Evolutionary conservation across 2,329 filamentous ascomycete species (phyloP).

Genomic region (Fusarium scirpi): DNA sequence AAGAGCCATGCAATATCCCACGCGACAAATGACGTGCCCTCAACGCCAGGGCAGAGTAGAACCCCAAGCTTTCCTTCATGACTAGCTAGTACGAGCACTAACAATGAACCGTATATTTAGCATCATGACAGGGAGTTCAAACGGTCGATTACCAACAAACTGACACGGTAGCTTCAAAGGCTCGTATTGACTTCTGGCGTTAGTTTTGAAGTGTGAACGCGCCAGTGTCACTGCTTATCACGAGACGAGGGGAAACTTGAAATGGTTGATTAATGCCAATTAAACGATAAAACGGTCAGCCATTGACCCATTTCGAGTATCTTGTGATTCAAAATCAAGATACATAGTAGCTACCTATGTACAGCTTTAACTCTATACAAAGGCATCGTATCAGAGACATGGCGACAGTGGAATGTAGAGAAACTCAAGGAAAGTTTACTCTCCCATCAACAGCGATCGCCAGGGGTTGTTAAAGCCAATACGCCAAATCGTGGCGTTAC

Average conservation of each 20-base stretch:
- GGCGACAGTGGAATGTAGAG: neutral
- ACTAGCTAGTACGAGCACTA: conserved; percentile 32
- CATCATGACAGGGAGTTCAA: conserved; percentile 12
- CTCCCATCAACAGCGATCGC: neutral
- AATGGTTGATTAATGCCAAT: neutral
- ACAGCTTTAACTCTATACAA: neutral
- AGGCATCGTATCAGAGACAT: neutral
- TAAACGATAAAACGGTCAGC: neutral
- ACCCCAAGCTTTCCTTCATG: conserved; percentile 18
- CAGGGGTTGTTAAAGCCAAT: conserved; percentile 7
- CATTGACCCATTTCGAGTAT: neutral
- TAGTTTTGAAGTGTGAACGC: neutral
- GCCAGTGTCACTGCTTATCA: neutral
- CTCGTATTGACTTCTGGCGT: neutral
- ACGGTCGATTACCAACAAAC: conserved; percentile 1
- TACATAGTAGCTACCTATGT: neutral
- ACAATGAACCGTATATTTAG: conserved; percentile 12
- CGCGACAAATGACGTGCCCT: conserved; percentile 34
- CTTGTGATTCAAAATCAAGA: neutral
- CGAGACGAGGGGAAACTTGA: neutral
- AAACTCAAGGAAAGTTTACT: neutral
- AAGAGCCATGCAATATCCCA: conserved; percentile 7
- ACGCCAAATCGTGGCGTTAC: conserved; percentile 28
- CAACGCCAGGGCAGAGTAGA: neutral
- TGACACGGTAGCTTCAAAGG: neutral